A percentile compares a stretch with the other conserved stretches of the same genome.
Evolutionary conservation across 2,329 filamentous ascomycete genomes (phyloP).

Genomic region (Cordyceps cateniannulata): DNA sequence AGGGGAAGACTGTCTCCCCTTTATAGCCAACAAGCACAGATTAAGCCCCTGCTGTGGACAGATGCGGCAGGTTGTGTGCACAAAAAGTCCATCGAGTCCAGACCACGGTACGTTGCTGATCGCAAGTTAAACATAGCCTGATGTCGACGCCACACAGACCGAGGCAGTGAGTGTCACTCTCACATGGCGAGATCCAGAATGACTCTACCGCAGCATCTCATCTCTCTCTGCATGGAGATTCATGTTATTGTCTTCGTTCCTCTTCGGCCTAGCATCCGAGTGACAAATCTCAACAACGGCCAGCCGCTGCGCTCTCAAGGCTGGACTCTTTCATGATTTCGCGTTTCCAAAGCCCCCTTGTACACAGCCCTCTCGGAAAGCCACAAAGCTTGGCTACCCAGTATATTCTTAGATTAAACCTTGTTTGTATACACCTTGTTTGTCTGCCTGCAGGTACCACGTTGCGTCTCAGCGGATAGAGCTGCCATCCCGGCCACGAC

Average conservation of each 20-base stretch:
- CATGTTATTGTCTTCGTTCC: not conserved
- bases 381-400: not conserved
- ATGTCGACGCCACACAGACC: not conserved
- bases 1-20: not conserved
- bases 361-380: not conserved
- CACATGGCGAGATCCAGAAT: not conserved
- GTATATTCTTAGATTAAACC: not conserved
- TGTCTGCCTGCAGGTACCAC: conserved; percentile 2
- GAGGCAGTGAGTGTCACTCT: not conserved
- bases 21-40: not conserved
- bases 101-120: not conserved
- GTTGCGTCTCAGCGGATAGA: not conserved
- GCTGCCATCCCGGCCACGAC: not conserved
- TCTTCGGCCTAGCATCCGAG: too few species aligned
- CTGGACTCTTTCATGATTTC: not conserved
- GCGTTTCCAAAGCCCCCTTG: not conserved
- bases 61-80: too few species aligned
- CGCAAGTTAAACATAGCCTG: not conserved
- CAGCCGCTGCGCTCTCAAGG: not conserved
- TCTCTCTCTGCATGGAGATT: too few species aligned
- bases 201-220: not conserved
- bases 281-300: not conserved
- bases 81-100: not conserved
- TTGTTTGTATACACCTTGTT: too few species aligned
- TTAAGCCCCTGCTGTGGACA: not conserved